phyloP scores from a whole-genome alignment of 345 rosid genomes.

The Conringia planisiliqua region DNA sequence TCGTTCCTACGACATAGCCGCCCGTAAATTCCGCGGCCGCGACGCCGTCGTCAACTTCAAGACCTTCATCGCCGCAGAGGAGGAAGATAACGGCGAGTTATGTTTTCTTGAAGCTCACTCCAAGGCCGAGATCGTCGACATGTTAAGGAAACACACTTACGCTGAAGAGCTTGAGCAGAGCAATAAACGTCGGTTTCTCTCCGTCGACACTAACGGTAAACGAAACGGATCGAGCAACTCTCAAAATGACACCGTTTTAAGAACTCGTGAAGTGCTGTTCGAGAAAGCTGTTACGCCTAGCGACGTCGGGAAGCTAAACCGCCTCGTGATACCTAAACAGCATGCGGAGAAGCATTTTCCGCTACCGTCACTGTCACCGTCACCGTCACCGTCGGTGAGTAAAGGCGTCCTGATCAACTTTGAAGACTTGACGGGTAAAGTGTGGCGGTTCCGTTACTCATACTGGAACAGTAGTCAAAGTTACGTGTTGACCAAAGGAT shows the following conservation, averaged over 20 bases:
- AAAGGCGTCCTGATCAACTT: conserved; percentile 72
- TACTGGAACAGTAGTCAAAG: conserved; percentile 98
- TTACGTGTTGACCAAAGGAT: conserved; percentile 87
- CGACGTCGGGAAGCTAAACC: conserved; percentile 94
- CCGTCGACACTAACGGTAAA: conserved; percentile 32
- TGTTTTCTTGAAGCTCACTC: conserved; percentile 71
- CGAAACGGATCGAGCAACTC: conserved; percentile 19
- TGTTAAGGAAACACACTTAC: conserved; percentile 88
- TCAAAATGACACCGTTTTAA: conserved; percentile 6
- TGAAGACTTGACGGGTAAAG: conserved; percentile 65
- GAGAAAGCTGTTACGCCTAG: conserved; percentile 92
- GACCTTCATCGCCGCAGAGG: neutral
- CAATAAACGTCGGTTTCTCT: conserved; percentile 37
- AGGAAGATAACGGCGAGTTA: conserved; percentile 36
- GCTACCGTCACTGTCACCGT: conserved; percentile 33
- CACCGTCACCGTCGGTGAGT: conserved; percentile 13
- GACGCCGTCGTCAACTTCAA: conserved; percentile 84
- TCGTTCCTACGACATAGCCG: conserved; percentile 76
- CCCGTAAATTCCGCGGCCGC: conserved; percentile 73
- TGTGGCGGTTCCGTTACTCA: conserved; percentile 92
- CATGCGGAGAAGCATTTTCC: conserved; percentile 86
- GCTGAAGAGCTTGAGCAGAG: conserved; percentile 71
- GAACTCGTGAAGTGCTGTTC: conserved; percentile 69
- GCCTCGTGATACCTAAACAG: conserved; percentile 88
- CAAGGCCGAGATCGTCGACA: conserved; percentile 88